phyloP scores from a whole-genome alignment of 768 basidiomycete species.

The Pulveroboletus sp. region DNA sequence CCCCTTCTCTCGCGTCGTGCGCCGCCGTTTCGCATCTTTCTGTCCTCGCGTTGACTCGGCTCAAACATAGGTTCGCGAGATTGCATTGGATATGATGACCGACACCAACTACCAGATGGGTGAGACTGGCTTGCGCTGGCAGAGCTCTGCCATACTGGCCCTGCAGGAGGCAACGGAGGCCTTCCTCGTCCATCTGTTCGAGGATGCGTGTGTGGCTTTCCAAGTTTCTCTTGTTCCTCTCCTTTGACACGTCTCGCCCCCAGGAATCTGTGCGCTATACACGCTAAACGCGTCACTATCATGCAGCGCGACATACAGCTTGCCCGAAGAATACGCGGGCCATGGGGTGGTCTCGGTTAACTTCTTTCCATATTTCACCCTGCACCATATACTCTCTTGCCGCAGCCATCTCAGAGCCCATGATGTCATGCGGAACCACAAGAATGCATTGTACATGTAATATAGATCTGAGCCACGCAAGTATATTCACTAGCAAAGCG shows the following conservation, averaged over 20 bases:
- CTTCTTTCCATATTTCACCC: not conserved
- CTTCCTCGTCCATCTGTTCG: slow-evolving; percentile 92
- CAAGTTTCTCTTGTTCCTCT: not conserved
- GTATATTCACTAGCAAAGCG: slow-evolving; percentile 11
- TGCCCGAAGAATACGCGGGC: slow-evolving; percentile 90
- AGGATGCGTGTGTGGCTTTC: slow-evolving; percentile 83
- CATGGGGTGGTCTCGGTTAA: slow-evolving; percentile 74
- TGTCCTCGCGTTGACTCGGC: slow-evolving; percentile 1
- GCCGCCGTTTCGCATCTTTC: slow-evolving; percentile 29
- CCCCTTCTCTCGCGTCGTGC: slow-evolving; percentile 88
- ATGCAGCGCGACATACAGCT: slow-evolving; percentile 98
- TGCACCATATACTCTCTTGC: too few species aligned
- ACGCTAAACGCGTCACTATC: slow-evolving; percentile 96
- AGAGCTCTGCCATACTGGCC: slow-evolving; percentile 89
- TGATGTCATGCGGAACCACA: not conserved
- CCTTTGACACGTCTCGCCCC: slow-evolving; percentile 3
- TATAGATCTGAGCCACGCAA: slow-evolving; percentile 17
- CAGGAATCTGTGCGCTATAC: slow-evolving; percentile 95
- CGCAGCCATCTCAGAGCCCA: not conserved
- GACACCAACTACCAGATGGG: slow-evolving; percentile 61
- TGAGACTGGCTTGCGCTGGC: slow-evolving; percentile 79
- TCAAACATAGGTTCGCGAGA: slow-evolving; percentile 80
- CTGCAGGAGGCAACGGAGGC: slow-evolving; percentile 97
- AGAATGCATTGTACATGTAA: slow-evolving; percentile 28
- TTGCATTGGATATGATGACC: slow-evolving; percentile 87